These are phyloP conservation scores for Candida neerlandica DNA, from an alignment of 1,139 yeast species.

Conservation along the genomic window DNA sequence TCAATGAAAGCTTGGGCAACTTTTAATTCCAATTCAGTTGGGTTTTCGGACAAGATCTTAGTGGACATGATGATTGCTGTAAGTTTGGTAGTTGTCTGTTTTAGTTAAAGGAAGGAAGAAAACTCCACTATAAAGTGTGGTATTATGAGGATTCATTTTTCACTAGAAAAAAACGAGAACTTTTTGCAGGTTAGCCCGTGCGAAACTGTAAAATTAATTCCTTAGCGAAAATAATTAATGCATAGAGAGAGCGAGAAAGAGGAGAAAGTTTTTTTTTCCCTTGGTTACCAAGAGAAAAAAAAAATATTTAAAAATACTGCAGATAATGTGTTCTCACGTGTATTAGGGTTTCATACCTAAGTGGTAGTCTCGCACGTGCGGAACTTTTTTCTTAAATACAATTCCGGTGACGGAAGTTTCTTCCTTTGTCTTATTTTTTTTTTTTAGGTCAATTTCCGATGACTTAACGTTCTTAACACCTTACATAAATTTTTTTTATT, in stretches of 20 bases:
- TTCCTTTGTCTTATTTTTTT: too few relatives aligned
- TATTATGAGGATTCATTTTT: slow-evolving; percentile 2
- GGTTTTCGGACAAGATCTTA: slow-evolving; percentile 90
- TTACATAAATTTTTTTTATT: too few relatives aligned
- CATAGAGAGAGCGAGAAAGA: neutral
- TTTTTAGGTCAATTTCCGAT: neutral
- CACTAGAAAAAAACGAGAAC: slow-evolving; percentile 7
- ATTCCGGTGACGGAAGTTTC: too few relatives aligned
- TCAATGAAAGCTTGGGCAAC: slow-evolving; percentile 99
- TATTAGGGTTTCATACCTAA: slow-evolving; percentile 3
- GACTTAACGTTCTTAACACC: neutral
- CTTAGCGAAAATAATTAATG: too few relatives aligned
- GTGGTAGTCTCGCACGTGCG: neutral
- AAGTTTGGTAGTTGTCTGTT: too few relatives aligned
- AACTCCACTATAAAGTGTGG: slow-evolving; percentile 7
- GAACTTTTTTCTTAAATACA: neutral
- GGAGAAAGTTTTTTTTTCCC: neutral
- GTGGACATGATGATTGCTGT: slow-evolving; percentile 69
- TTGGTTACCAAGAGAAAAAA: neutral
- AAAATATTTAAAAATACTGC: neutral
- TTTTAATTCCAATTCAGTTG: slow-evolving; percentile 98
- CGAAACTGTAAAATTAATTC: slow-evolving; percentile 13
- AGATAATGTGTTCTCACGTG: neutral
- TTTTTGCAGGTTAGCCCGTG: slow-evolving; percentile 12
- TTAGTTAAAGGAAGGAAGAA: too few relatives aligned